Conservation (phyloP, 306 rosid genomes). For the Corylus avellana region DNA sequence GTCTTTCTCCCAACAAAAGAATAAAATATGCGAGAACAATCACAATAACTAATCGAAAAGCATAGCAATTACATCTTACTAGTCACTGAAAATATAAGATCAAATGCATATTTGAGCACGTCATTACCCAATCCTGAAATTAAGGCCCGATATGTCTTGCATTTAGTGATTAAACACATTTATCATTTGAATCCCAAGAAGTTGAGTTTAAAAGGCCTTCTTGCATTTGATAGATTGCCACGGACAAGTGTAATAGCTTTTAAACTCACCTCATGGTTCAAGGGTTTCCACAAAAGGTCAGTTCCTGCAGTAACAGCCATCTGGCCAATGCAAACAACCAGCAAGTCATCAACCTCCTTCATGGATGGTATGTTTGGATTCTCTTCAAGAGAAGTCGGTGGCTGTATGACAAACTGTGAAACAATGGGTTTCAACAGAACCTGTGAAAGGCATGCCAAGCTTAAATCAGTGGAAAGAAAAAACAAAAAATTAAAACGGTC, state of each 20-base stretch:
- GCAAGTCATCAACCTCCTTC: conserved; percentile 75
- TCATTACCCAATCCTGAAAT: neutral
- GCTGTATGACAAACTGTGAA: conserved; percentile 73
- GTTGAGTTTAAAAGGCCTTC: neutral
- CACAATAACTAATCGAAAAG: neutral
- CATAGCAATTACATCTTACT: neutral
- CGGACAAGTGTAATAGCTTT: neutral
- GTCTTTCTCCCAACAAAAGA: neutral
- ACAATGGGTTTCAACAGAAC: conserved; percentile 81
- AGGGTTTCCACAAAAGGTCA: conserved; percentile 87
- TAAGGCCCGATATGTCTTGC: neutral
- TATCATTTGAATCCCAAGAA: neutral
- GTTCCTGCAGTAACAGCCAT: conserved; percentile 94
- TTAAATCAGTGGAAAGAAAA: conserved; percentile 25
- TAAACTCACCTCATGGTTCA: conserved; percentile 75
- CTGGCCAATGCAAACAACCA: conserved; percentile 81
- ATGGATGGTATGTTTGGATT: conserved; percentile 52
- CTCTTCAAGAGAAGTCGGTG: conserved; percentile 63
- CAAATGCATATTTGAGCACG: conserved; percentile 7
- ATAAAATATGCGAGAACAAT: neutral
- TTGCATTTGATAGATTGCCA: neutral
- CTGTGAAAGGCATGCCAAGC: conserved; percentile 41
- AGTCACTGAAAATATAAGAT: neutral
- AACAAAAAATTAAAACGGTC: conserved; percentile 2
- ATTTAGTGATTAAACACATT: neutral